Evolutionary conservation across 495 filamentous ascomycete genomes (phyloP).

Genomic region (Hyaloscypha bicolor): DNA sequence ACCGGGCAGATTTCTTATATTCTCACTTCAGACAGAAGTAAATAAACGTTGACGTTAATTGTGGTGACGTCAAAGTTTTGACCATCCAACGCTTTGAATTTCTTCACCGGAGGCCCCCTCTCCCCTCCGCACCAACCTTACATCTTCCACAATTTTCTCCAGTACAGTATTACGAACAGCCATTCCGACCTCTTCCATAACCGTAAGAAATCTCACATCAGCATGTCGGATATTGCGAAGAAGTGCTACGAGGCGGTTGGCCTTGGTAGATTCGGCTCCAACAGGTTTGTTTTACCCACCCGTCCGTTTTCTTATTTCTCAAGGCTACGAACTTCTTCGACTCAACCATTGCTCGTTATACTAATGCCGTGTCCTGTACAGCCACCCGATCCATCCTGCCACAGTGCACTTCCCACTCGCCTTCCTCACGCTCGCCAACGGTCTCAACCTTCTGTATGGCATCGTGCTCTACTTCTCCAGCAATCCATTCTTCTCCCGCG

Average conservation of each 20-base stretch:
- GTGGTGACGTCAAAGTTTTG: no score
- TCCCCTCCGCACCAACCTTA: no score
- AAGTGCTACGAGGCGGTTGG: background rate
- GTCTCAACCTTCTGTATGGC: constrained; percentile 5
- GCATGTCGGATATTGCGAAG: background rate
- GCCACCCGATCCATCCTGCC: constrained; percentile 13
- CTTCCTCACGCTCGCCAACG: constrained; percentile 3
- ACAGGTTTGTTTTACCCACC: constrained; percentile 1
- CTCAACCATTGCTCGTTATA: no score
- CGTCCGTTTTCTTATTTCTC: background rate
- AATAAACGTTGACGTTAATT: no score
- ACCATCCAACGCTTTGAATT: no score
- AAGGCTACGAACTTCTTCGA: background rate
- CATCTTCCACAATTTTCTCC: no score
- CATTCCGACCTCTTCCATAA: no score
- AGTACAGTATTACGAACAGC: no score
- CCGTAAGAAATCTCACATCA: no score
- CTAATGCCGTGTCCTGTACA: background rate
- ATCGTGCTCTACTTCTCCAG: background rate
- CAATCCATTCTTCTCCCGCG: background rate
- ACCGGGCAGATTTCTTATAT: no score
- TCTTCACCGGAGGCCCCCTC: no score
- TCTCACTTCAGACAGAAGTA: no score
- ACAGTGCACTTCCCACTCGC: constrained; percentile 16
- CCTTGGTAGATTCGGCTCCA: constrained; percentile 1